Percentiles rank a stretch among this genome's conserved stretches.
Evolutionary conservation across 208 protist genomes (phyloP).

Genomic region (Crithidia expoeki): DNA sequence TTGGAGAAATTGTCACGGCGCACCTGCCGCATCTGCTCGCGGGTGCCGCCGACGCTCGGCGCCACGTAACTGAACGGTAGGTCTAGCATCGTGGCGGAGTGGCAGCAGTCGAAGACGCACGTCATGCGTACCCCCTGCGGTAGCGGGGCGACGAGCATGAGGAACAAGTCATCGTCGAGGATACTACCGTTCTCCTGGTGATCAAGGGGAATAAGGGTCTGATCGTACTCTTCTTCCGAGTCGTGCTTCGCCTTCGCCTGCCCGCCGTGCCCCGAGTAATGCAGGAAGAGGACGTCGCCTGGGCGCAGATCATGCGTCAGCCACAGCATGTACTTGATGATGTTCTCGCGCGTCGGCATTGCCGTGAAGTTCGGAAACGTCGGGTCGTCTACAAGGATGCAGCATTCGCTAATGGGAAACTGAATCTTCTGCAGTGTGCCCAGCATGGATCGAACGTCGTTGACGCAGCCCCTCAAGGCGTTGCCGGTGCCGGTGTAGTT

Average conservation of each 20-base stretch:
- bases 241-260: constrained; percentile 59
- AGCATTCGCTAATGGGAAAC: constrained; percentile 84
- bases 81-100: constrained; percentile 91
- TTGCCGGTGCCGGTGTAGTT: constrained; percentile 84
- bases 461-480: constrained; percentile 83
- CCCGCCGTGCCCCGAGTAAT: constrained; percentile 92
- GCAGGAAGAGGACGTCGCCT: constrained; percentile 90
- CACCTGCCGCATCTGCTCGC: constrained; percentile 61
- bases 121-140: constrained; percentile 87
- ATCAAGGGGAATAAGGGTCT: constrained; percentile 85
- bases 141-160: constrained; percentile 71
- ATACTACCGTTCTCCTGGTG: constrained; percentile 71
- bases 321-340: constrained; percentile 89
- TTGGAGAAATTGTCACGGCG: constrained; percentile 76
- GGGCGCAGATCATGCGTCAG: constrained; percentile 72
- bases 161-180: constrained; percentile 91
- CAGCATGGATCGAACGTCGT: constrained; percentile 86
- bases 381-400: constrained; percentile 85
- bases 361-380: constrained; percentile 77
- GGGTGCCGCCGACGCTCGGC: constrained; percentile 13
- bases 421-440: constrained; percentile 76
- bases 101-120: constrained; percentile 94
- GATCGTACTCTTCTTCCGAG: constrained; percentile 78
- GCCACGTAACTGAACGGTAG: constrained; percentile 88
- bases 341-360: constrained; percentile 81